Percentiles rank a stretch among this genome's conserved stretches.
phyloP scores from a whole-genome alignment of 2,329 filamentous ascomycete genomes.

The Aureobasidium zeae region DNA sequence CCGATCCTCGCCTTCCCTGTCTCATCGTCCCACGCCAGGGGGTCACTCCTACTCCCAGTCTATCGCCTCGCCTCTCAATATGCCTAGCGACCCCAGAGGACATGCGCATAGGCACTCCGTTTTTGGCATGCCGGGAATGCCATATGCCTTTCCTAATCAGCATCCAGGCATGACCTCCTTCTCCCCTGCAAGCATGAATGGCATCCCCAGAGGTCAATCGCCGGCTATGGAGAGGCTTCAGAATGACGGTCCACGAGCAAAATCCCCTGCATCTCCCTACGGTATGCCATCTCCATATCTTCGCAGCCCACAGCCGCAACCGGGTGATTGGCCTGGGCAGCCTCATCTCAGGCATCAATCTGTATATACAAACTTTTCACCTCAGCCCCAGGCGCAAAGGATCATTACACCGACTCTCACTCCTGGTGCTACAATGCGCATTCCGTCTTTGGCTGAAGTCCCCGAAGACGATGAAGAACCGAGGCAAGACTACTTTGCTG shows the following conservation, averaged over 20 bases:
- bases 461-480: slow-evolving; percentile 62
- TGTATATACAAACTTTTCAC: slow-evolving; percentile 20
- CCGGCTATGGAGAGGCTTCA: slow-evolving; percentile 30
- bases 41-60: slow-evolving; percentile 50
- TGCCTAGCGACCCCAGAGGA: slow-evolving; percentile 45
- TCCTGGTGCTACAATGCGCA: slow-evolving; percentile 29
- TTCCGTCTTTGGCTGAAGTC: slow-evolving; percentile 54
- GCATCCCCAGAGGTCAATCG: slow-evolving; percentile 34
- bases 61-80: slow-evolving; percentile 64
- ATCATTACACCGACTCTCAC: slow-evolving; percentile 40
- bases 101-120: slow-evolving; percentile 66
- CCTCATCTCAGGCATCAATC: slow-evolving; percentile 18
- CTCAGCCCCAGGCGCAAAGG: slow-evolving; percentile 20
- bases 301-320: slow-evolving; percentile 5
- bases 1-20: slow-evolving; percentile 37
- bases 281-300: slow-evolving; percentile 12
- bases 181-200: slow-evolving; percentile 29
- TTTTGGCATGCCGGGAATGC: slow-evolving; percentile 42
- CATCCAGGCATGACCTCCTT: slow-evolving; percentile 38
- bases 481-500: slow-evolving; percentile 17
- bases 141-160: slow-evolving; percentile 57
- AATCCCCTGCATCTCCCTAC: slow-evolving; percentile 50
- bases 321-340: slow-evolving; percentile 12
- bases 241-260: slow-evolving; percentile 29
- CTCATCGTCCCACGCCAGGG: slow-evolving; percentile 40